Base-by-base conservation (phyloP, 148 eudicot genomes). In the Amaranthus hypochondriacus region DNA sequence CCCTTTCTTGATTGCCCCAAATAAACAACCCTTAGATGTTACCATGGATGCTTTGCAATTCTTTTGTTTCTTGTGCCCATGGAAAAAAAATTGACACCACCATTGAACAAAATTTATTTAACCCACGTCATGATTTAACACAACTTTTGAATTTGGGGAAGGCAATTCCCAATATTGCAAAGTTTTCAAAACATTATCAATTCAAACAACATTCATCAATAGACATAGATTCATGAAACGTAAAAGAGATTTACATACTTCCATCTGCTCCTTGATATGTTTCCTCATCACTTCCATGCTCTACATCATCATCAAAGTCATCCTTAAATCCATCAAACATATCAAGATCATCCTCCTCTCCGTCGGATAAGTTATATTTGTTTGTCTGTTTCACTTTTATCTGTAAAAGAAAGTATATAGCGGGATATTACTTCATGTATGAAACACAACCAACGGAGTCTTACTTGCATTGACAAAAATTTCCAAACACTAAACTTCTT, bases 291-390 rank as follows among this genome's bases (percentile, higher is more conserved):
- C 89, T 90, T 43, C 83, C 87, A 43, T 65, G 80, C 51, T 82
- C 89, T 42, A 86, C 81, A 13, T 88, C 97, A 73, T 95, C 97
- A 70, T 86, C 83, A 78, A 83, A 95, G 87, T 95, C 99, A 83
- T 92, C 97, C 71, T 83, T 81, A 75, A 59, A 89, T 47, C 84
- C 79, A 73, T 56, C 87, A 64, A 65, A 69, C 56, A 69, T 59
- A 48, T 78, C 96, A 76, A 87, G 84, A 55, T 89, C 94, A 53
- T 95, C 97, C 71, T 94, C 98, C 70, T 95, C 99, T 44, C 92
- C 99, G 81, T 92, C 99, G 5, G 99, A 87, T 73, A 95, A 82
- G 77, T 89, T 86, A 73, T 73, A 95, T 81, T 89, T 92, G 89
- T 80, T 85, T 48, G 86, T 88, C 89, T 94, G 91, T 68, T 76